Conservation (phyloP, 2,329 filamentous ascomycete species). For the Pestalotiopsis sp. region DNA sequence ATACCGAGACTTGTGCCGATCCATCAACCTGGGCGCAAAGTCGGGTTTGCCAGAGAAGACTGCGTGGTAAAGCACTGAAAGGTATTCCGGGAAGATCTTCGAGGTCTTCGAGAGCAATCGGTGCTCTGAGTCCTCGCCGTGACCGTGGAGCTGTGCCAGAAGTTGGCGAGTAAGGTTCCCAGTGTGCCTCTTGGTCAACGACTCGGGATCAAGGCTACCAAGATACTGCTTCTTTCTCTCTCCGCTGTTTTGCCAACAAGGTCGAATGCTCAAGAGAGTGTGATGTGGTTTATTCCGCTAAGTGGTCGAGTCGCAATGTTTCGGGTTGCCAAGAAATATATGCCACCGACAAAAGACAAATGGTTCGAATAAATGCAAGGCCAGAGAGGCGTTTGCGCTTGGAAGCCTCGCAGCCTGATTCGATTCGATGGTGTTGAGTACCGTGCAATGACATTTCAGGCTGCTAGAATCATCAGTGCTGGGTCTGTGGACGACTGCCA, state of each 20-base stretch:
- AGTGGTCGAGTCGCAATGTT: too few species aligned
- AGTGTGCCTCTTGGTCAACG: neutral
- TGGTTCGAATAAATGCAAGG: neutral
- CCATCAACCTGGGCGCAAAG: too few species aligned
- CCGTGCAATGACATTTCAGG: neutral
- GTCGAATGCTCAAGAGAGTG: neutral
- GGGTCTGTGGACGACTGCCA: neutral
- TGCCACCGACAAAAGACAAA: too few species aligned
- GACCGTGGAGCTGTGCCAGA: neutral
- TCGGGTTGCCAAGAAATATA: too few species aligned
- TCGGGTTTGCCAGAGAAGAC: too few species aligned
- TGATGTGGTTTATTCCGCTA: neutral
- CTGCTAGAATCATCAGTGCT: neutral
- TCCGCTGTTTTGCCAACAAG: neutral
- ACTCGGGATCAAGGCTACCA: neutral
- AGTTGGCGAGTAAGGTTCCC: neutral
- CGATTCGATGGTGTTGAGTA: neutral
- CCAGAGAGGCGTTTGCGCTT: neutral
- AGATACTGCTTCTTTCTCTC: neutral
- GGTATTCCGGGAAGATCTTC: neutral
- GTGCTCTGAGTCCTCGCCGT: neutral
- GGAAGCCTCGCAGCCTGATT: neutral
- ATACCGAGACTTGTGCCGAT: too few species aligned
- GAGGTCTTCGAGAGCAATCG: neutral
- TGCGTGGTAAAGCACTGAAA: neutral